Percentiles rank a stretch among this genome's conserved stretches.
Evolutionary conservation across 2,329 filamentous ascomycete species (phyloP).

Genomic region (Monilinia fructigena): DNA sequence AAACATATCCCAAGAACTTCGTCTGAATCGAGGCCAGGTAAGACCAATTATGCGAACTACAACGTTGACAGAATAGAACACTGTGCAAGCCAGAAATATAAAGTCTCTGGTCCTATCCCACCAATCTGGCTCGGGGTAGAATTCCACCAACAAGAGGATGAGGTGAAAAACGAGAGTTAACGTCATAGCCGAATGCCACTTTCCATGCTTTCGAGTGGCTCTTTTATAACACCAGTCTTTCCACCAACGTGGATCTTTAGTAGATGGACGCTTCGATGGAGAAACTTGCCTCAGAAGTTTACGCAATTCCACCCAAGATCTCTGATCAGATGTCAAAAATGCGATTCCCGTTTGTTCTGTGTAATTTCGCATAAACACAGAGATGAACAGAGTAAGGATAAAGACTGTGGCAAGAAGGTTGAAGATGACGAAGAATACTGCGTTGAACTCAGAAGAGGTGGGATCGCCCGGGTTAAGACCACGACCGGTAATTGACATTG

Average conservation of each 20-base stretch:
- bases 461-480: constrained; percentile 71
- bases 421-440: constrained; percentile 92
- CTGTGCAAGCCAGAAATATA: constrained; percentile 76
- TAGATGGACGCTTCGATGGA: constrained; percentile 86
- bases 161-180: constrained; percentile 78
- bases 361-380: constrained; percentile 99
- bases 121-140: constrained; percentile 67
- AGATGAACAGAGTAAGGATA: constrained; percentile 94
- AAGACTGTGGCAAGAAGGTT: constrained; percentile 96
- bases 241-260: constrained; percentile 72
- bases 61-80: constrained; percentile 82
- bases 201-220: constrained; percentile 89
- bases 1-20: constrained; percentile 94
- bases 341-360: constrained; percentile 98
- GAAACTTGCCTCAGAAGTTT: constrained; percentile 91
- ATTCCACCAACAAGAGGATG: constrained; percentile 80
- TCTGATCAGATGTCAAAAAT: constrained; percentile 90
- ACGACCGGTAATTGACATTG: constrained; percentile 75
- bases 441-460: constrained; percentile 73
- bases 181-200: constrained; percentile 85
- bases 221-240: constrained; percentile 93
- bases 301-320: constrained; percentile 92
- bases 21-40: constrained; percentile 86
- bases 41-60: constrained; percentile 81
- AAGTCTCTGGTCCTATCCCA: constrained; percentile 73